These are phyloP conservation scores for Phytophthora chlamydospora DNA, from an alignment of 352 stramenopile species.

Conservation along the genomic window DNA sequence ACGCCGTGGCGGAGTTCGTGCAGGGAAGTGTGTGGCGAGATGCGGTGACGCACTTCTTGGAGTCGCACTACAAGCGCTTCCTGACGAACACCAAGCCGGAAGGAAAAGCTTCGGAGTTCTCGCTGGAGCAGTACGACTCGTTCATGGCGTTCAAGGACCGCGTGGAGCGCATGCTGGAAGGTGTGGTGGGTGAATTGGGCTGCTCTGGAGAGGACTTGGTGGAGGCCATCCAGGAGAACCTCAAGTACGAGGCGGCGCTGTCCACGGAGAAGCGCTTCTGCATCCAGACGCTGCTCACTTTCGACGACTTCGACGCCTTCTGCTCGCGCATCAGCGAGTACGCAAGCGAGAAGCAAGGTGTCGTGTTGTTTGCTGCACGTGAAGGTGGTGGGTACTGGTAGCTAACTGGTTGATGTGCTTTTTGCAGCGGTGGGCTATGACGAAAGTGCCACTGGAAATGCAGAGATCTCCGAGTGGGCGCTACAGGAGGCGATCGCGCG, in stretches of 20 bases:
- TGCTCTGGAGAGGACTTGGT: slow-evolving; percentile 70
- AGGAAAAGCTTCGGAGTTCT: slow-evolving; percentile 40
- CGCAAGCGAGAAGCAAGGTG: slow-evolving; percentile 48
- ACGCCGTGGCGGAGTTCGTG: slow-evolving; percentile 76
- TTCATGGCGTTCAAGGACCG: slow-evolving; percentile 79
- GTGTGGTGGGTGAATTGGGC: slow-evolving; percentile 59
- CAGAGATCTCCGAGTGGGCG: slow-evolving; percentile 61
- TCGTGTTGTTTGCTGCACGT: background rate
- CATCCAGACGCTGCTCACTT: slow-evolving; percentile 76
- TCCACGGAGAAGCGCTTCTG: slow-evolving; percentile 62
- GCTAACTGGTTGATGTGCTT: background rate
- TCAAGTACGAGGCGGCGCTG: slow-evolving; percentile 35
- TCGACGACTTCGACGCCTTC: slow-evolving; percentile 75
- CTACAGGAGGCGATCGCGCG: slow-evolving; percentile 70
- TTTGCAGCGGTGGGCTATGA: slow-evolving; percentile 25
- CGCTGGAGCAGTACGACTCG: slow-evolving; percentile 65
- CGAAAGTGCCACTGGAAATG: slow-evolving; percentile 1
- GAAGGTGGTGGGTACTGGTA: background rate
- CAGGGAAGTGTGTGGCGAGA: slow-evolving; percentile 60
- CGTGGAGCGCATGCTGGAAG: slow-evolving; percentile 67
- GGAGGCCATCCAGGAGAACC: slow-evolving; percentile 47
- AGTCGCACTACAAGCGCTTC: slow-evolving; percentile 63
- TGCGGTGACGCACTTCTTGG: slow-evolving; percentile 57
- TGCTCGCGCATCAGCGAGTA: slow-evolving; percentile 61
- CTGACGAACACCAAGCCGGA: slow-evolving; percentile 31